Percentiles rank a stretch among this genome's conserved stretches.
Conservation (phyloP, 2,329 filamentous ascomycete species). For the Lithohypha guttulata region DNA sequence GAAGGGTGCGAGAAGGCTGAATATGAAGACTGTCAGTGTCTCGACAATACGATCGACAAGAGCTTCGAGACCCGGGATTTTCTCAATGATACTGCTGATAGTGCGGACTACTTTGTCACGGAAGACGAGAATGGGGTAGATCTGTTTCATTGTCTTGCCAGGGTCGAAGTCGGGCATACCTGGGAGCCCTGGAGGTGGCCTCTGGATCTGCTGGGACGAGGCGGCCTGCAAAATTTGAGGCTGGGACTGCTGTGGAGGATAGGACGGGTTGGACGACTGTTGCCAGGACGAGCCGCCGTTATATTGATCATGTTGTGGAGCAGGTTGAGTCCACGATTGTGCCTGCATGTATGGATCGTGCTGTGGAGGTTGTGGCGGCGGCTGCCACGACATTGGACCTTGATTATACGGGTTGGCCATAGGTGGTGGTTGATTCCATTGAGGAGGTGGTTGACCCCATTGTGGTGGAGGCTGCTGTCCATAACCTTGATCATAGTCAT, state of each 20-base stretch:
- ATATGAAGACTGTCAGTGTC: conserved; percentile 79
- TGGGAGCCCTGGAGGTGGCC: conserved; percentile 44
- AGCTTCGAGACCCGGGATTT: conserved; percentile 78
- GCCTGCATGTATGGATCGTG: conserved; percentile 9
- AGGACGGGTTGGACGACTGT: background rate
- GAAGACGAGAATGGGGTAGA: conserved; percentile 91
- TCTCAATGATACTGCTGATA: conserved; percentile 75
- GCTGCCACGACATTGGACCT: conserved; percentile 17
- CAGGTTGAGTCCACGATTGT: conserved; percentile 14
- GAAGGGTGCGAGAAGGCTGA: conserved; percentile 84
- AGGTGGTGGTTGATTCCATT: conserved; percentile 11
- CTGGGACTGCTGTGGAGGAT: conserved; percentile 1
- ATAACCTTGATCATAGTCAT: conserved; percentile 8
- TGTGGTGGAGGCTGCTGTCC: conserved; percentile 9
- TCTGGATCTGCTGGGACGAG: background rate
- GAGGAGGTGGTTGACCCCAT: conserved; percentile 11
- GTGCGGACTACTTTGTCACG: conserved; percentile 85
- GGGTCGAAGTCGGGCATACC: conserved; percentile 74
- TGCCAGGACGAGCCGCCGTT: conserved; percentile 1
- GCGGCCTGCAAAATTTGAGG: background rate
- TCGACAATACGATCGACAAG: conserved; percentile 92
- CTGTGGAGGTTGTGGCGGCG: conserved; percentile 8
- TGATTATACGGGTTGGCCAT: conserved; percentile 11
- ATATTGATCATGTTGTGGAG: conserved; percentile 2
- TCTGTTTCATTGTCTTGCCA: conserved; percentile 63